Base-by-base conservation (phyloP, 2,329 filamentous ascomycete species). In the Torrubiella hemipterigena region DNA sequence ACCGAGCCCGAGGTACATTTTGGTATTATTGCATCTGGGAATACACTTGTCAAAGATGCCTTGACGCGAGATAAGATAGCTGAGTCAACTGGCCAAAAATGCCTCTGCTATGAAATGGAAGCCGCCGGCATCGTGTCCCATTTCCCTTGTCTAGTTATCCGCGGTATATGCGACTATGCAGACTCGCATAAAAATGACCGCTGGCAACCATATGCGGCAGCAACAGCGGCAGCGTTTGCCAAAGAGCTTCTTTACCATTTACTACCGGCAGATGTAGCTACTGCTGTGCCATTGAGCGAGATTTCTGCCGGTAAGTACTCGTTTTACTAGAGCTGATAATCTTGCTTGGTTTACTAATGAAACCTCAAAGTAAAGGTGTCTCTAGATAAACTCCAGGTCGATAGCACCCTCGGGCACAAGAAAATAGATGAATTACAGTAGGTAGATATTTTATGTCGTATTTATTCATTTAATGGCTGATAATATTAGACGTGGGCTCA, bases 1-100 rank as follows among this genome's bases (percentile, higher is more conserved):
- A 16, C 13, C 7, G 16, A 16, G n/a, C 26, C 26, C 7, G 26
- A 15, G 7, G 16, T 28, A 15, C 13, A 16, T 15, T 28, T 15
- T 12, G 26, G 26, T 7, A 15, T 28, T n/a, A 28, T 28, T 28
- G 26, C 26, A 17, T 28, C 26, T 5, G 26, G 26, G 6, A 28
- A 28, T 16, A 16, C 16, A 16, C 7, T 28, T 11, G 13, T 28
- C 12, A 7, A 28, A 15, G 13, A 28, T 16, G 26, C 26, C n/a
- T 12, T 16, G 14, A 7, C 7, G 12, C 5, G 26, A 16, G 26
- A 16, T 15, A 12, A 28, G 14, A 22, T 22, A 8, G 20, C 20
- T 8, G n/a, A 22, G 20, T 12, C 27, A 16, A n/a, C 27, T 16
- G 27, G 15, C 14, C 7, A 28, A 28, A 28, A 4, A 28, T 28